Evolutionary conservation across 2,329 filamentous ascomycete species (phyloP).

Genomic region (Aspergillus hiratsukae): DNA sequence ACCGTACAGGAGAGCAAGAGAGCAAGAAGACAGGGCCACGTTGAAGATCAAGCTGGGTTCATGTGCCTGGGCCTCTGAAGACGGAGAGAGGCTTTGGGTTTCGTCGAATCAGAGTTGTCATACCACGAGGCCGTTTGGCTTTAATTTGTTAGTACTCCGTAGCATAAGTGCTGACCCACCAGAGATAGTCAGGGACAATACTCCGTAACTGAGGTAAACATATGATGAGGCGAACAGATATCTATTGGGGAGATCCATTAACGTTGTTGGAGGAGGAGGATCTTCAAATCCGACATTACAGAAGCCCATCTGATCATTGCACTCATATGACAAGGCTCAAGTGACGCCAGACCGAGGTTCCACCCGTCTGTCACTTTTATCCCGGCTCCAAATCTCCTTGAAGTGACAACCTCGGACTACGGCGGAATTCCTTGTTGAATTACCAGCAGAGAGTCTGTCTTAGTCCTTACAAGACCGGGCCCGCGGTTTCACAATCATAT

Average conservation of each 20-base stretch:
- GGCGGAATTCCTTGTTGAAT: not conserved
- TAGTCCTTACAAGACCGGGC: not conserved
- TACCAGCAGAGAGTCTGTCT: not conserved
- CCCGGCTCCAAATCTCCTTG: not conserved
- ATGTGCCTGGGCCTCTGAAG: slow-evolving; percentile 17
- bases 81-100: slow-evolving; percentile 7
- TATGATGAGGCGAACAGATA: not conserved
- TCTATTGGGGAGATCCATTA: not conserved
- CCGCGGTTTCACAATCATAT: not conserved
- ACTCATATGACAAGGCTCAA: not conserved
- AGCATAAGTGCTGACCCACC: not conserved
- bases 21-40: slow-evolving; percentile 15
- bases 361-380: not conserved
- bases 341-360: not conserved
- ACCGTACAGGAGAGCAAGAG: not conserved
- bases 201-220: not conserved
- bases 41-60: slow-evolving; percentile 16
- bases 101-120: slow-evolving; percentile 14
- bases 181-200: not conserved
- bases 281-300: not conserved
- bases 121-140: slow-evolving; percentile 5
- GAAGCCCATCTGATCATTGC: not conserved
- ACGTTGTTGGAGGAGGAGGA: not conserved
- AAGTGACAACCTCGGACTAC: not conserved
- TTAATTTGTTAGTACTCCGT: not conserved